Percentiles rank a stretch among this genome's conserved stretches.
Evolutionary conservation across 208 protist species (phyloP).

Genomic region (Crithidia expoeki): DNA sequence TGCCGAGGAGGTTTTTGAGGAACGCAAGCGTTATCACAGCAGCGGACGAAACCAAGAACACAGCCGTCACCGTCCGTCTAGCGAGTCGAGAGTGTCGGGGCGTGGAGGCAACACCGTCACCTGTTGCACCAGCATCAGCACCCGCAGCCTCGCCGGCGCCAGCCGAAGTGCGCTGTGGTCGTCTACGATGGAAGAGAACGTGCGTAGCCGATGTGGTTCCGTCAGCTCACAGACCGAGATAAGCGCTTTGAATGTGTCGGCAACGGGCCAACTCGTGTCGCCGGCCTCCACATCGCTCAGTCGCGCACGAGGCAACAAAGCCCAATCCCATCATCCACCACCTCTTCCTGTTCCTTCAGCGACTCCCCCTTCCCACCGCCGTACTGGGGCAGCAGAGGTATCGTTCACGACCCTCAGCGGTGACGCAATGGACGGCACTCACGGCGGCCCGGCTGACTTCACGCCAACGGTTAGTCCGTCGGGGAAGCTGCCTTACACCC

Average conservation of each 20-base stretch:
- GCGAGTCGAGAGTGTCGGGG: not conserved
- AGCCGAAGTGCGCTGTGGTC: slow-evolving; percentile 2
- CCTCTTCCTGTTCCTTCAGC: not conserved
- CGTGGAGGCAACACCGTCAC: slow-evolving; percentile 3
- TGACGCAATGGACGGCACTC: not conserved
- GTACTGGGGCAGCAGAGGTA: not conserved
- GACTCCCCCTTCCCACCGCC: not conserved
- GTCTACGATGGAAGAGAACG: slow-evolving; percentile 7
- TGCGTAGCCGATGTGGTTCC: slow-evolving; percentile 1
- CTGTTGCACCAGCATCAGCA: slow-evolving; percentile 5
- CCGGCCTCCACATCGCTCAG: not conserved
- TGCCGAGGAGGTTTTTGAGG: slow-evolving; percentile 23
- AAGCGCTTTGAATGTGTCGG: not conserved
- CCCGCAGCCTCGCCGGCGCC: not conserved
- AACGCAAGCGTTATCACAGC: slow-evolving; percentile 14
- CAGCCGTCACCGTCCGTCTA: not conserved
- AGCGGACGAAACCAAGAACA: not conserved
- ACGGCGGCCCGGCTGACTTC: slow-evolving; percentile 2
- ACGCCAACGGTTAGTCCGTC: slow-evolving; percentile 14
- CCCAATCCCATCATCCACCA: not conserved
- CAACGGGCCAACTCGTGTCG: not conserved
- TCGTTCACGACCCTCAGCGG: not conserved
- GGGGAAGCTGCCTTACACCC: slow-evolving; percentile 44
- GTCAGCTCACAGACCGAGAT: not conserved
- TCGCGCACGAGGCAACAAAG: not conserved